These are phyloP conservation scores for Alternaria metachromatica DNA, from an alignment of 2,329 filamentous ascomycete genomes.

Conservation along the genomic window DNA sequence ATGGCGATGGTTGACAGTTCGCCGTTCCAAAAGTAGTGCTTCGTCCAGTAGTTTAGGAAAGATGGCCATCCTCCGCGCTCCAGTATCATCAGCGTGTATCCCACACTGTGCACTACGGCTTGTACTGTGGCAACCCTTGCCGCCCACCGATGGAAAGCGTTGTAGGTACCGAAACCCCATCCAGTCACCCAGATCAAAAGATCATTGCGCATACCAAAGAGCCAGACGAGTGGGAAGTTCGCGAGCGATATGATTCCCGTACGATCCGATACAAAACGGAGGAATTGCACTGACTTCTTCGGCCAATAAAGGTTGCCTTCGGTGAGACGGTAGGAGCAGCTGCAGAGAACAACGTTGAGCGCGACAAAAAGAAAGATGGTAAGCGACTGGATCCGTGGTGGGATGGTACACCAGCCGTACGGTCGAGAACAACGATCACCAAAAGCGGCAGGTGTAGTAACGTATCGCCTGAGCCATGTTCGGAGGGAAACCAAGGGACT, in stretches of 20 bases:
- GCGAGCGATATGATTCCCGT: conserved; percentile 69
- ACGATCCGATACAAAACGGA: conserved; percentile 67
- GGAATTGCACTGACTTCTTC: conserved; percentile 47
- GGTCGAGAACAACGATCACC: conserved; percentile 51
- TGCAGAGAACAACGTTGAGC: conserved; percentile 54
- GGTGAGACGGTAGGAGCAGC: conserved; percentile 55
- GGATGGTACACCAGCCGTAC: conserved; percentile 55
- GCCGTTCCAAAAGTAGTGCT: conserved; percentile 60
- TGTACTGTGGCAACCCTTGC: conserved; percentile 68
- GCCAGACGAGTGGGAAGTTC: conserved; percentile 69
- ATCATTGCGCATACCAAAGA: conserved; percentile 73
- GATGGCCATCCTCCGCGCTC: conserved; percentile 48
- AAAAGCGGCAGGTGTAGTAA: conserved; percentile 55
- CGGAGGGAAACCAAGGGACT: conserved; percentile 4
- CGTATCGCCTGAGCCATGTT: conserved; percentile 35
- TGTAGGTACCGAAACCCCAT: conserved; percentile 72
- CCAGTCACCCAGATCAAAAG: conserved; percentile 70
- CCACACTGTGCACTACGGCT: conserved; percentile 67
- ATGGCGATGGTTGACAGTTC: conserved; percentile 53
- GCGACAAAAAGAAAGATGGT: conserved; percentile 54
- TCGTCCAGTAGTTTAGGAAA: conserved; percentile 46
- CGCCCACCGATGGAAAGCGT: conserved; percentile 71
- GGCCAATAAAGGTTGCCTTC: conserved; percentile 56
- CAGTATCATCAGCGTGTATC: conserved; percentile 60
- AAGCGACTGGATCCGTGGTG: conserved; percentile 56